Base-by-base conservation (phyloP, 331 rosid species). In the Pyrus hybrid region DNA sequence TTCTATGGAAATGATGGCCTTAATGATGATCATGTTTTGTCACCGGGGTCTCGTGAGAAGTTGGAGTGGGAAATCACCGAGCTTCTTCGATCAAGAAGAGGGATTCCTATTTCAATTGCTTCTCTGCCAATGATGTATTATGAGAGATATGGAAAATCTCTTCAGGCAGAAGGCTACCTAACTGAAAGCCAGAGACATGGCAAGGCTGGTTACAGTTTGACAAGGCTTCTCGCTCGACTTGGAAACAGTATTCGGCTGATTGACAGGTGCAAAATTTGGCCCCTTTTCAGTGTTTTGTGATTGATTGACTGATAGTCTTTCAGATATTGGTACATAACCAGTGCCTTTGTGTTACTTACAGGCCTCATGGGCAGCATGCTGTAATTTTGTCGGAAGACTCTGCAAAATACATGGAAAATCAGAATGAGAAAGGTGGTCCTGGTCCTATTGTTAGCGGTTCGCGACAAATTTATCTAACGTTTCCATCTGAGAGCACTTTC, bases 161-260 rank as follows among this genome's bases (percentile, higher is more conserved):
- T 94, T 72, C 96, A 86, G 81, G 99, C 95, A 4, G 90, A 88
- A 2, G 97, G 99, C 33, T 94, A 94, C 78, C 87, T 90, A 56
- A 90, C 97, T 11, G 99, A 94, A 89, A 94, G 96, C 80, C 96
- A 92, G 80, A 81, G 97, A 73, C 96, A 92, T 76, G 99, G 97
- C 5, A 94, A 87, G 80, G 88, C 95, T 14, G 99, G 99, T 72
- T 90, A 85, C 83, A 94, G 95, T 79, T 82, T 94, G 85, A 88
- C 99, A 43, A 94, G 78, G 87, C 96, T 94, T 63, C 95, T 94
- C 41, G 89, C 86, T 14, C 86, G 87, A 11, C 82, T 90, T 78
- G 88, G 83, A 53, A 84, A 76, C 33, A 82, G 89, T 61, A 85
- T 94, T 75, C 85, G 81, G 37, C 78, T 92, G 21, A 90, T 94